A percentile compares a stretch with the other conserved stretches of the same genome.
These are phyloP conservation scores for Starmerella asiatica DNA, from an alignment of 805 yeast species.

Conservation along the genomic window DNA sequence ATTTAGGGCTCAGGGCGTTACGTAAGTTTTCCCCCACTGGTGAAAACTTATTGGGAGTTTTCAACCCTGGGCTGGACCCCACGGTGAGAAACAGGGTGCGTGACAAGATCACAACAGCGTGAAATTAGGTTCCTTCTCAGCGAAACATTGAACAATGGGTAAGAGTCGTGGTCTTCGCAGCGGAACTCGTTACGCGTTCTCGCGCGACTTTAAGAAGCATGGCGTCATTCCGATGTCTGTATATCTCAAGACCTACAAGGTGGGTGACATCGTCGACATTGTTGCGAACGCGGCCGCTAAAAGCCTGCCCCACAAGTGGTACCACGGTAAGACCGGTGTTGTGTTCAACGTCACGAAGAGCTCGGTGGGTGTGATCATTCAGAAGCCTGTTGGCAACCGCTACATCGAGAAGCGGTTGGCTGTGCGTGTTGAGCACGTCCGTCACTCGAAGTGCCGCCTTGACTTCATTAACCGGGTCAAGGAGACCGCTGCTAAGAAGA, in stretches of 20 bases:
- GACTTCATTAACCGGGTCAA: constrained; percentile 98
- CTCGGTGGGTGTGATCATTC: constrained; percentile 93
- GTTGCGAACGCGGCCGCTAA: constrained; percentile 99
- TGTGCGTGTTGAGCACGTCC: constrained; percentile 97
- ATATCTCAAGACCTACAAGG: constrained; percentile 95
- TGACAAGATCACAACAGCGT: constrained; percentile 5
- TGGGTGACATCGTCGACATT: constrained; percentile 98
- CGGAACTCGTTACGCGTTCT: constrained; percentile 99
- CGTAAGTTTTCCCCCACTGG: background rate
- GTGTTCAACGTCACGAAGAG: constrained; percentile 98
- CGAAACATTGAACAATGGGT: constrained; percentile 21
- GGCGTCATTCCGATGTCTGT: constrained; percentile 90
- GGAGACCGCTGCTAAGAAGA: constrained; percentile 84
- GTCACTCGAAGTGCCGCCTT: constrained; percentile 99
- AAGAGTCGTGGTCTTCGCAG: constrained; percentile 96
- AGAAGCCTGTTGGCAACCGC: constrained; percentile 98
- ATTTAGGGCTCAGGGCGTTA: constrained; percentile 8
- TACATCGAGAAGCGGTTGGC: constrained; percentile 97
- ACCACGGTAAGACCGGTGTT: constrained; percentile 99
- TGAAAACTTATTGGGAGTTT: background rate
- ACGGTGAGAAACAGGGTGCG: background rate
- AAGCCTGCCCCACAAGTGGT: constrained; percentile 99
- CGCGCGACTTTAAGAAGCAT: constrained; percentile 98
- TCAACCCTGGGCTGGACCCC: background rate
- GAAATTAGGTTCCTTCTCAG: background rate